Percentiles rank a stretch among this genome's conserved stretches.
Conservation (phyloP, 1,139 yeast species). For the Hyphopichia pseudoburtonii region DNA sequence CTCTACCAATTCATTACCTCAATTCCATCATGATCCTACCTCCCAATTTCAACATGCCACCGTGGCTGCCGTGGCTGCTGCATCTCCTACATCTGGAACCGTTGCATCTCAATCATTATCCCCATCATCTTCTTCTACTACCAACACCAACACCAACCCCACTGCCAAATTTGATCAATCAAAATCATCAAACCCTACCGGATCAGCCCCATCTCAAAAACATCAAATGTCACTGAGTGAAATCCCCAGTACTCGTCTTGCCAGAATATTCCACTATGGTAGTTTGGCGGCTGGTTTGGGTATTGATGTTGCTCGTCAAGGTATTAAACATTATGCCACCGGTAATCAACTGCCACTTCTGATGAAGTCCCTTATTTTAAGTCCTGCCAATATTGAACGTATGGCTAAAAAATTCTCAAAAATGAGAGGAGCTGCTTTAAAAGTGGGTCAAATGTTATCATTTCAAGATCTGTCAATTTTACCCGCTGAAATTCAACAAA, state of each 20-base stretch:
- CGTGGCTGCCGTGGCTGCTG: not conserved
- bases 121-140: not conserved
- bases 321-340: conserved; percentile 64
- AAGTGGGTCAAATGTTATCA: conserved; percentile 92
- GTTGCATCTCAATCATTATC: conserved; percentile 7
- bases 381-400: conserved; percentile 82
- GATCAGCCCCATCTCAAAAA: conserved; percentile 36
- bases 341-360: conserved; percentile 49
- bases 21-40: not conserved
- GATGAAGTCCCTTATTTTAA: conserved; percentile 63
- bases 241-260: conserved; percentile 84
- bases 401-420: conserved; percentile 84
- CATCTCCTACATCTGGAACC: conserved; percentile 5
- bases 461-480: conserved; percentile 86
- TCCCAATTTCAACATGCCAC: not conserved
- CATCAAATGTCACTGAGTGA: conserved; percentile 60
- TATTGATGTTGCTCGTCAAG: conserved; percentile 77
- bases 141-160: not conserved
- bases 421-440: conserved; percentile 98
- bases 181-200: conserved; percentile 15
- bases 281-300: conserved; percentile 91
- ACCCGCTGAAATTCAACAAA: conserved; percentile 81
- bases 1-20: conserved; percentile 1
- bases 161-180: no score
- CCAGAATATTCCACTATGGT: conserved; percentile 90